Conservation (phyloP, 805 yeast species). For the Candida pini region DNA sequence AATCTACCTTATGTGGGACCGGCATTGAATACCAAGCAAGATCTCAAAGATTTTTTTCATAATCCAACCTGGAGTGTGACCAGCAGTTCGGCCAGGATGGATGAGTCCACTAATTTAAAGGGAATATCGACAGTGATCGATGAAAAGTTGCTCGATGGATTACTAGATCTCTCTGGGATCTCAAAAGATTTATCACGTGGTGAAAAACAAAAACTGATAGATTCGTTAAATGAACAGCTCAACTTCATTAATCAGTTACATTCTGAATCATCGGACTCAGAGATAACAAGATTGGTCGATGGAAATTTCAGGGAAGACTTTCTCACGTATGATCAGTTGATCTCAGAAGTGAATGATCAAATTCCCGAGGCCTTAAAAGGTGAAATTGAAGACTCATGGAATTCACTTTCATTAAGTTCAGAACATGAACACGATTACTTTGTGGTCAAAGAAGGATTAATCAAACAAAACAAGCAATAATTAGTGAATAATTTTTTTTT, state of each 20-base stretch:
- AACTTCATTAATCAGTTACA: conserved; percentile 44
- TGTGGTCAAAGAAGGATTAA: conserved; percentile 40
- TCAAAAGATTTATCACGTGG: conserved; percentile 24
- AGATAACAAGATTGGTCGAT: conserved; percentile 25
- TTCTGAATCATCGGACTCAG: conserved; percentile 11
- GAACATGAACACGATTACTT: conserved; percentile 34
- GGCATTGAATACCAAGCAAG: no score
- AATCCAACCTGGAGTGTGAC: conserved; percentile 25
- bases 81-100: no score
- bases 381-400: conserved; percentile 38
- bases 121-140: conserved; percentile 11
- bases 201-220: conserved; percentile 28
- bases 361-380: conserved; percentile 31
- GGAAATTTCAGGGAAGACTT: conserved; percentile 15
- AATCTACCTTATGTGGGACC: no score
- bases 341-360: conserved; percentile 17
- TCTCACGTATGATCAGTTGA: conserved; percentile 28
- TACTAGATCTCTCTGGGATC: conserved; percentile 47
- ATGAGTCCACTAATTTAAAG: no score
- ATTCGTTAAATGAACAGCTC: conserved; percentile 41
- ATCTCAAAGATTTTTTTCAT: conserved; percentile 15
- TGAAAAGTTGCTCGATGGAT: conserved; percentile 20
- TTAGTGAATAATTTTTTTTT: background rate
- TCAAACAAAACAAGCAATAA: conserved; percentile 30
- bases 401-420: conserved; percentile 30